These are phyloP conservation scores for Leccinum pachyderme DNA, from an alignment of 1,284 basidiomycete species.

Conservation along the genomic window DNA sequence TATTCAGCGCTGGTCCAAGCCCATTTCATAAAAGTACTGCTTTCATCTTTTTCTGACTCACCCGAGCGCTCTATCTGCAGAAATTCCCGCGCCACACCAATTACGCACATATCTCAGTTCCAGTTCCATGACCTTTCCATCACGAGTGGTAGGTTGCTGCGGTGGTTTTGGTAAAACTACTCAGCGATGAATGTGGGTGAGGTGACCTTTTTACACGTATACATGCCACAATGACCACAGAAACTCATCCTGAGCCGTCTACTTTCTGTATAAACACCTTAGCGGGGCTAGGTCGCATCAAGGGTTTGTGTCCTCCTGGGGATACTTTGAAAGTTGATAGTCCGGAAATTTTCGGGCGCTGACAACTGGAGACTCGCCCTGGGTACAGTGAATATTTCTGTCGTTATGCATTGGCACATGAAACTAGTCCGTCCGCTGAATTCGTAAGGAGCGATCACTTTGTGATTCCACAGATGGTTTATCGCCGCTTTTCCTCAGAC, in stretches of 20 bases:
- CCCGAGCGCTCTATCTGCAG: neutral
- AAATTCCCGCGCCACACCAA: neutral
- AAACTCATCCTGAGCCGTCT: neutral
- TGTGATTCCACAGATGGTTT: neutral
- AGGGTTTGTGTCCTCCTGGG: neutral
- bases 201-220: too few species aligned
- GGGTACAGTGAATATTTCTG: neutral
- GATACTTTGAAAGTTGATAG: neutral
- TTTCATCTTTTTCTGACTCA: neutral
- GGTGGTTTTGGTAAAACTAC: too few species aligned
- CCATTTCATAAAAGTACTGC: neutral
- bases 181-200: too few species aligned
- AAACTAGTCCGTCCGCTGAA: neutral
- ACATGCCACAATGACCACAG: constrained; percentile 7
- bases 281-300: constrained; percentile 2
- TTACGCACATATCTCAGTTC: too few species aligned
- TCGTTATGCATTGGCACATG: neutral
- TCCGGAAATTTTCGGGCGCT: neutral
- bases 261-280: neutral
- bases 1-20: neutral
- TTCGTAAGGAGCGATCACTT: neutral
- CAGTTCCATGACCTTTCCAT: too few species aligned
- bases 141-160: too few species aligned
- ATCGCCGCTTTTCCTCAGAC: neutral
- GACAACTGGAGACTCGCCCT: neutral